Percentiles rank a stretch among this genome's conserved stretches.
These are phyloP conservation scores for Dactylis glomerata DNA, from an alignment of 176 grass and related monocot genomes.

Conservation along the genomic window DNA sequence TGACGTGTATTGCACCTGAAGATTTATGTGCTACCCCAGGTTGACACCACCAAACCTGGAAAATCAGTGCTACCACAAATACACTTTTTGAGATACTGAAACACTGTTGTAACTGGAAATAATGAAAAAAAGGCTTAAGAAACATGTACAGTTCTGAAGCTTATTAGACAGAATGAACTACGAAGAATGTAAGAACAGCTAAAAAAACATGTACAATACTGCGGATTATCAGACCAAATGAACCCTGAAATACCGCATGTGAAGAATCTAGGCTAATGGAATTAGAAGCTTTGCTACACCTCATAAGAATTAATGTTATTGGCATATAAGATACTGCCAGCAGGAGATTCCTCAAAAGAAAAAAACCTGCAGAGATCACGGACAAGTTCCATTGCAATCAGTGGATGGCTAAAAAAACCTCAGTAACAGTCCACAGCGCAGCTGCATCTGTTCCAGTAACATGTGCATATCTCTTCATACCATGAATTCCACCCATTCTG, in stretches of 20 bases:
- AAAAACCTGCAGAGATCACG: not conserved
- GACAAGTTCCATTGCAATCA: slow-evolving; percentile 3
- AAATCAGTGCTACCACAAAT: too few relatives aligned
- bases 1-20: too few relatives aligned
- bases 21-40: too few relatives aligned
- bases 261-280: not conserved
- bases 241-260: not conserved
- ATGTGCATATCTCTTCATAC: not conserved
- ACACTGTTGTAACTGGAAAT: not conserved
- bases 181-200: not conserved
- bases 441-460: not conserved
- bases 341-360: not conserved
- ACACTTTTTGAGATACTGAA: too few relatives aligned
- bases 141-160: not conserved
- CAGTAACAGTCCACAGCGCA: not conserved
- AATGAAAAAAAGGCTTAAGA: not conserved
- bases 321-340: slow-evolving; percentile 1
- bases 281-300: not conserved
- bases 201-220: not conserved
- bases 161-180: not conserved
- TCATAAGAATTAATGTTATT: slow-evolving; percentile 15
- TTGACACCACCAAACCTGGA: too few relatives aligned
- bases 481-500: slow-evolving; percentile 5
- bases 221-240: not conserved
- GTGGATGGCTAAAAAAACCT: not conserved